Evolutionary conservation across 1,139 yeast genomes (phyloP).

Genomic region (Pneumocystis wakefieldiae): DNA sequence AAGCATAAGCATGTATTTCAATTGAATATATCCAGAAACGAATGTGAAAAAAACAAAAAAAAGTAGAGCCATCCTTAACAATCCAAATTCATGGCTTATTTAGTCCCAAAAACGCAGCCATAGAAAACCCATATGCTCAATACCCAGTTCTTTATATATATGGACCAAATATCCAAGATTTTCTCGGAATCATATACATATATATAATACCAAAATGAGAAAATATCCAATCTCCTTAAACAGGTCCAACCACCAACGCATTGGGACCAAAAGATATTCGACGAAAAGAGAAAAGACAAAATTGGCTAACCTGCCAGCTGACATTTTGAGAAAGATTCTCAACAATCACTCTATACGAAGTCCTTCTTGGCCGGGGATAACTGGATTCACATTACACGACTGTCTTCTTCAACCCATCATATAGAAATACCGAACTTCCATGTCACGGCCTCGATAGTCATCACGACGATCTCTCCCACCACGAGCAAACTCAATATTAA

Average conservation of each 20-base stretch:
- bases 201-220: not conserved
- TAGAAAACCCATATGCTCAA: not conserved
- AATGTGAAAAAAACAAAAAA: slow-evolving; percentile 7
- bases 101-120: slow-evolving; percentile 5
- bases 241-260: not conserved
- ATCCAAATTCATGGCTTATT: not conserved
- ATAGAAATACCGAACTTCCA: slow-evolving; percentile 14
- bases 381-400: slow-evolving; percentile 14
- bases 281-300: slow-evolving; percentile 8
- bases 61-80: slow-evolving; percentile 5
- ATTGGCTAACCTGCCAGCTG: slow-evolving; percentile 21
- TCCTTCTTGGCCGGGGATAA: slow-evolving; percentile 18
- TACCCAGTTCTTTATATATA: not conserved
- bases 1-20: slow-evolving; percentile 2
- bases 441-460: slow-evolving; percentile 8
- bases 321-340: slow-evolving; percentile 18
- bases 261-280: slow-evolving; percentile 3
- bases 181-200: not conserved
- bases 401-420: slow-evolving; percentile 1
- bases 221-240: not conserved
- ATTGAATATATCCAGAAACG: slow-evolving; percentile 6
- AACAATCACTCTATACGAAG: slow-evolving; percentile 18
- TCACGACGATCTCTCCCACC: slow-evolving; percentile 18
- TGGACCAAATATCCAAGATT: not conserved
- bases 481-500: slow-evolving; percentile 25